Base-by-base conservation (phyloP, 2,329 filamentous ascomycete species). In the Phaeosphaeria sp. region DNA sequence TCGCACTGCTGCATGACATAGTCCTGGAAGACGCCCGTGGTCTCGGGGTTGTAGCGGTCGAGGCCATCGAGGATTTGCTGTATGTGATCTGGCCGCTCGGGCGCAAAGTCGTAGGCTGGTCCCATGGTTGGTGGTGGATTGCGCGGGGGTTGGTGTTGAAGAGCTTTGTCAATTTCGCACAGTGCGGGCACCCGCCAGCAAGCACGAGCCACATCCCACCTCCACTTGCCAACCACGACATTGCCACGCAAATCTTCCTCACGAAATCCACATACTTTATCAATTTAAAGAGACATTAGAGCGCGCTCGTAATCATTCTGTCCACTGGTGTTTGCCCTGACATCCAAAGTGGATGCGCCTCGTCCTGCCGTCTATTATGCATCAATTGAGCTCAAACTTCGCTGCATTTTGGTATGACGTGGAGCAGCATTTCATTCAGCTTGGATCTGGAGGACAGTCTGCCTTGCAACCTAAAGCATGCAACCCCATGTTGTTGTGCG, bases 21-120 rank as follows among this genome's bases (percentile, higher is more conserved):
- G 78, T 92, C 90, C 85, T 99, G 94, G 80, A 99, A 95, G 67
- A 91, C 86, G 62, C 87, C 87, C 49, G 96, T 96, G 51, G 95
- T 97, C 84, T 99, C 95, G 43, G 95, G 95, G 81, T 99, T 99
- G 84, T 99, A 99, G 75, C 95, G 88, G 81, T 99, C 95, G 65
- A 99, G 91, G 71, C 95, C 94, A 82, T 94, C 97, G 77, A 99
- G 92, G 76, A 99, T 97, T 79, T 83, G 85, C 77, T 92, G 90
- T 80, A 99, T 96, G 79, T 95, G 89, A 69, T 95, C 91, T 71
- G 95, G 94, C 79, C 95, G 86, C 81, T 97, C 92, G 73, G 92
- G 89, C 83, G 92, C 91, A 81, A 93, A 91, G 86, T 97, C 94
- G 83, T 90, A 91, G 59, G 87, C 80, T 74, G 79, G 72, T 63